A percentile compares a stretch with the other conserved stretches of the same genome.
These are phyloP conservation scores for Cucurbita maxima DNA, from an alignment of 306 rosid genomes.

Conservation along the genomic window DNA sequence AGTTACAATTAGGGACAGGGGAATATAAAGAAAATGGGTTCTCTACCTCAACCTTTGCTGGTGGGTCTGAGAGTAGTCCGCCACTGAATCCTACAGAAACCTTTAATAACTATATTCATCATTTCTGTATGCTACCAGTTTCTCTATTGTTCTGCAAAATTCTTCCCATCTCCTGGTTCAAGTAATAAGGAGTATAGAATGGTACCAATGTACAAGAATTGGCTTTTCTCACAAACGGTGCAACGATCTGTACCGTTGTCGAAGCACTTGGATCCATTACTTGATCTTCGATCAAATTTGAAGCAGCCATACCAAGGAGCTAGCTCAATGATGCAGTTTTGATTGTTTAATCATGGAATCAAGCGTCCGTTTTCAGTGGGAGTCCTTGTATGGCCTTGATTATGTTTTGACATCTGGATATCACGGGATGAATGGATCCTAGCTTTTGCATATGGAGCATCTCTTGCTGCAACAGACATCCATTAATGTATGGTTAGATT, in stretches of 20 bases:
- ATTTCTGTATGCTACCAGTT: background rate
- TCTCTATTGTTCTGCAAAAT: constrained; percentile 1
- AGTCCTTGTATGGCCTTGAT: constrained; percentile 45
- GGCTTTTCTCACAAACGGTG: background rate
- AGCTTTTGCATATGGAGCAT: constrained; percentile 82
- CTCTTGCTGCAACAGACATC: constrained; percentile 50
- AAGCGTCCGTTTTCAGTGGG: constrained; percentile 77
- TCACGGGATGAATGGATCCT: constrained; percentile 81
- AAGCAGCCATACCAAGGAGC: constrained; percentile 7
- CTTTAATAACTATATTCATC: background rate
- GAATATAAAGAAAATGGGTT: background rate
- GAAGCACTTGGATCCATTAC: background rate
- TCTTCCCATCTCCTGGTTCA: background rate
- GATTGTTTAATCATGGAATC: constrained; percentile 31
- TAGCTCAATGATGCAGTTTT: constrained; percentile 1
- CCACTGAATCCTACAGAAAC: background rate
- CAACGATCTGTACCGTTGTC: background rate
- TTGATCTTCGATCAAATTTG: background rate
- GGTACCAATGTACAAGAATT: constrained; percentile 33
- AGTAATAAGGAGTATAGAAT: constrained; percentile 1
- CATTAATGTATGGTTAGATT: background rate
- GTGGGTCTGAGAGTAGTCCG: background rate
- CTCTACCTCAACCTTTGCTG: background rate
- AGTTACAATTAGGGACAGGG: background rate
- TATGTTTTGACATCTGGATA: constrained; percentile 70